phyloP scores from a whole-genome alignment of 1,284 basidiomycete genomes.

The Trichosporon sp. region DNA sequence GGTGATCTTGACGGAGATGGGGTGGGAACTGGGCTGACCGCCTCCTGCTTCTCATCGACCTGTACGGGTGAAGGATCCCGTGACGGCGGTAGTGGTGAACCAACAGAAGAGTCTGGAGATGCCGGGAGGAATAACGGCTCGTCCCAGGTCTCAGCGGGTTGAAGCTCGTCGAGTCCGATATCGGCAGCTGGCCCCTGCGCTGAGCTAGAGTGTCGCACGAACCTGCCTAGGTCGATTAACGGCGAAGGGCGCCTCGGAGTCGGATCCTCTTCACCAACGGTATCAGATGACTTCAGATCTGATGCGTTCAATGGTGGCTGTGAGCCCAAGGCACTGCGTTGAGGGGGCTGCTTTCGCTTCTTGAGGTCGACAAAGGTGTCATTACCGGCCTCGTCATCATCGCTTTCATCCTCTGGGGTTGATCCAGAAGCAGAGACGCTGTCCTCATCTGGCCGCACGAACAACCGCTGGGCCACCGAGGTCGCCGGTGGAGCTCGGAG shows the following conservation, averaged over 20 bases:
- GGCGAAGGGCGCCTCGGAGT: not conserved
- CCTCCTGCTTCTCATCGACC: not conserved
- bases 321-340: not conserved
- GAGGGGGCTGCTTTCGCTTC: not conserved
- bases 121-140: not conserved
- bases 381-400: conserved; percentile 15
- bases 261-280: not conserved
- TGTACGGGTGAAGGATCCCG: not conserved
- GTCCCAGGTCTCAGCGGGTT: not conserved
- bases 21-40: not conserved
- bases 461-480: not conserved
- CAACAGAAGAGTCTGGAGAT: not conserved
- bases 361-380: conserved; percentile 13
- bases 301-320: not conserved
- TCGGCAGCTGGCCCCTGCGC: not conserved
- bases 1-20: not conserved
- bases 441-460: not conserved
- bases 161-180: not conserved
- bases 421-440: not conserved
- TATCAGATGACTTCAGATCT: not conserved
- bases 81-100: not conserved
- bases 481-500: not conserved
- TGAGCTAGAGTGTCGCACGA: not conserved
- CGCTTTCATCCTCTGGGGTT: not conserved
- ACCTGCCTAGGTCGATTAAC: not conserved